These are phyloP conservation scores for Pythium dissimile DNA, from an alignment of 352 stramenopile species.

Conservation along the genomic window DNA sequence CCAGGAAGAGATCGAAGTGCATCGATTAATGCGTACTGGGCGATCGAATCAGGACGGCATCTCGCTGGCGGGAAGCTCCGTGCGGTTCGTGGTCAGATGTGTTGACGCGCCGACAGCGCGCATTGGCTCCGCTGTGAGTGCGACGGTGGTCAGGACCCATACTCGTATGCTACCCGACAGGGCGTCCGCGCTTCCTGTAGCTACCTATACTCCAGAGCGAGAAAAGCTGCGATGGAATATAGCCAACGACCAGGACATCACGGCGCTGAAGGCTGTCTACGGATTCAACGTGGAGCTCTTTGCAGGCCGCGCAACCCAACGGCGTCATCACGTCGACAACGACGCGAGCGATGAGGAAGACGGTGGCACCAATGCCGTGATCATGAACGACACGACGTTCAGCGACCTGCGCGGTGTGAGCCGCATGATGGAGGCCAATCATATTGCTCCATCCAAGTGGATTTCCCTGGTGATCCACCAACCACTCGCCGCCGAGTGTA, in stretches of 20 bases:
- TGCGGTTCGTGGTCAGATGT: constrained; percentile 11
- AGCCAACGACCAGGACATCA: neutral
- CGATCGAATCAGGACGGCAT: neutral
- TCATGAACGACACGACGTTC: constrained; percentile 22
- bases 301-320: neutral
- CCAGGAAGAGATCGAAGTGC: constrained; percentile 37
- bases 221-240: neutral
- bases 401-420: constrained; percentile 22
- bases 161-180: neutral
- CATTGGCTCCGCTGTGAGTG: constrained; percentile 5
- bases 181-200: neutral
- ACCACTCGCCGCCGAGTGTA: neutral
- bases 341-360: constrained; percentile 9
- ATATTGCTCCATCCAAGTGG: neutral
- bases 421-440: constrained; percentile 20
- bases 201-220: neutral
- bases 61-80: neutral
- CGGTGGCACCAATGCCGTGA: constrained; percentile 13
- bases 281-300: constrained; percentile 23
- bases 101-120: constrained; percentile 5
- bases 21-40: constrained; percentile 6
- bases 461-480: neutral
- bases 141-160: neutral
- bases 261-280: constrained; percentile 6
- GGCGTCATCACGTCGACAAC: neutral